A percentile compares a stretch with the other conserved stretches of the same genome.
These are phyloP conservation scores for Zasmidium angulare DNA, from an alignment of 2,329 filamentous ascomycete genomes.

Conservation along the genomic window DNA sequence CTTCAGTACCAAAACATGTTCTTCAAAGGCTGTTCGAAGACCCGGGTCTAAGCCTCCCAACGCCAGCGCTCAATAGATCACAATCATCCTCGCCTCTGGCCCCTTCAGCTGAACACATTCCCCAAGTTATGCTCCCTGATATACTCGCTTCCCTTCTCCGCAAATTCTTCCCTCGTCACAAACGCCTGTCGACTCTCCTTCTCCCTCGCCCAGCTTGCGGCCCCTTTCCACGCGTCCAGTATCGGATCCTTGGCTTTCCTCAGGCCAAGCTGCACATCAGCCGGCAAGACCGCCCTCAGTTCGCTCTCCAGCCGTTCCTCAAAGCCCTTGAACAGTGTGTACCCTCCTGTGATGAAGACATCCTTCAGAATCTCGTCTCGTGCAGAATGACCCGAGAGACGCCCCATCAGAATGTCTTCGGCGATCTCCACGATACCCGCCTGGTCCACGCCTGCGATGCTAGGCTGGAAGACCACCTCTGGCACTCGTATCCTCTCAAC, in stretches of 20 bases:
- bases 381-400: slow-evolving; percentile 58
- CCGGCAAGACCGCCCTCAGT: slow-evolving; percentile 69
- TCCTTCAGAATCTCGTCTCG: slow-evolving; percentile 75
- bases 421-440: slow-evolving; percentile 91
- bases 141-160: slow-evolving; percentile 91
- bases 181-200: slow-evolving; percentile 61
- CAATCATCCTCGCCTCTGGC: not conserved
- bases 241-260: slow-evolving; percentile 73
- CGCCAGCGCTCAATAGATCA: not conserved
- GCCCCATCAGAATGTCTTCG: slow-evolving; percentile 82
- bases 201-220: slow-evolving; percentile 74
- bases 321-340: slow-evolving; percentile 81
- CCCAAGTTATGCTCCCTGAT: slow-evolving; percentile 64
- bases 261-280: slow-evolving; percentile 65
- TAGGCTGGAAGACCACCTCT: slow-evolving; percentile 98
- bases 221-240: slow-evolving; percentile 90
- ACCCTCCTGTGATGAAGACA: slow-evolving; percentile 92
- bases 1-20: too few relatives aligned
- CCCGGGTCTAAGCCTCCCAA: not conserved
- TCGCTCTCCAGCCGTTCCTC: slow-evolving; percentile 77
- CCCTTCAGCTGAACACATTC: slow-evolving; percentile 34
- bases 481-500: slow-evolving; percentile 99
- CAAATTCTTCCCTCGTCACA: slow-evolving; percentile 78
- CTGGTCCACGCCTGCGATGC: slow-evolving; percentile 95
- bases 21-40: too few relatives aligned